Evolutionary conservation across 2,329 filamentous ascomycete species (phyloP), one percentile per base, ranked within the genome.

Genomic region (Microdochium bolleyi): DNA sequence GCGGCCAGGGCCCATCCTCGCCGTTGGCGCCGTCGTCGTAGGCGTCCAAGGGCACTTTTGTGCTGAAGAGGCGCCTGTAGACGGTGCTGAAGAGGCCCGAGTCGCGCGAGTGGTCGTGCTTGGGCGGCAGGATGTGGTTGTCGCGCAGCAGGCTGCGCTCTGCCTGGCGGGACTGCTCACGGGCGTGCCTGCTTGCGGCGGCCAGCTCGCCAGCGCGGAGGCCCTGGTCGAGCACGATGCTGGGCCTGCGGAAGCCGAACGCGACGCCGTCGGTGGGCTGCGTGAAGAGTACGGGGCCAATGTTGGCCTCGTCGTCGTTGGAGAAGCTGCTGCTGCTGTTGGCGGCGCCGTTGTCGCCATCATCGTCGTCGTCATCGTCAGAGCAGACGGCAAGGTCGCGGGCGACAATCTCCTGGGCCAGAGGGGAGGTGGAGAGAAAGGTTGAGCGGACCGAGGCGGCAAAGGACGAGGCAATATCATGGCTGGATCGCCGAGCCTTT

Each of bases 201-300:
- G 75, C 69, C 49, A 78, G 75, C 19, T 74, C 72, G 14, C 70
- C 55, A 10, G 64, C 19, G 41, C 41, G 41, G 48, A 14, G 22
- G 48, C 48, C 48, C 24, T 25, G 65, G 49, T 76, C 74, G 3
- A 83, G 82, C 24, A 89, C 79, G 54, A 95, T 76, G 3, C 86
- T 80, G 3, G 87, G 85, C 52, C 89, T 78, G 1, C 83, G 79
- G 24, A 85, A 85, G 13, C 86, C 87, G 55, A 82, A 88, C 27
- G 86, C 84, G 46, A 94, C 84, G 63, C 85, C 87, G 59, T 84
- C 88, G 41, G 19, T 46, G 1, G 90, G 89, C 48, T 90, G 81
- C 52, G 88, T 83, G 70, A 94, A 96, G 60, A 76, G 77, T 64
- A 68, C 73, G 52, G 72, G 77, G n/a, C 70, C 70, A 19, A 11